Evolutionary conservation across 2,329 filamentous ascomycete species (phyloP).

Genomic region (Graphilbum fragrans): DNA sequence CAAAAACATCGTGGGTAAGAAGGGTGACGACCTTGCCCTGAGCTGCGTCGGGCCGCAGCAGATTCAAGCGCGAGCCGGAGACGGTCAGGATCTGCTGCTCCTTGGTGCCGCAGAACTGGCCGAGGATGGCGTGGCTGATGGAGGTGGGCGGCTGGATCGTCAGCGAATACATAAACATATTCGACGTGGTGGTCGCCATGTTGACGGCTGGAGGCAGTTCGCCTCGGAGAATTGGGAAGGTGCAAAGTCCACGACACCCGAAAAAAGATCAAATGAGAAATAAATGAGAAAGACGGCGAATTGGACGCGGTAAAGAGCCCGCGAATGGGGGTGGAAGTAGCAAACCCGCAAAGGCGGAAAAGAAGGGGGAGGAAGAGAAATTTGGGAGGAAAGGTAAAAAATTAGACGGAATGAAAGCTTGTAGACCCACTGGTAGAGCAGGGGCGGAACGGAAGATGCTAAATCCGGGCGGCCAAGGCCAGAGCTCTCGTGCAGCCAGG

Average conservation of each 20-base stretch:
- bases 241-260: neutral
- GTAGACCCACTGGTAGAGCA: too few relatives aligned
- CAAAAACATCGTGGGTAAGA: constrained; percentile 88
- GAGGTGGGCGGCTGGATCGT: constrained; percentile 88
- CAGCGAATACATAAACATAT: constrained; percentile 97
- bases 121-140: constrained; percentile 80
- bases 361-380: constrained; percentile 4
- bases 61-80: constrained; percentile 77
- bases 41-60: constrained; percentile 74
- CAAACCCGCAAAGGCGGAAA: neutral
- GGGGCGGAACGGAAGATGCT: constrained; percentile 8
- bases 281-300: neutral
- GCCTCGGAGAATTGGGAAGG: neutral
- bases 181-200: constrained; percentile 88
- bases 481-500: constrained; percentile 3
- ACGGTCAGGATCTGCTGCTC: constrained; percentile 96
- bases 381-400: neutral
- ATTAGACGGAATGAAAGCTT: too few relatives aligned
- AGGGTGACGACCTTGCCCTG: constrained; percentile 79
- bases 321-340: neutral
- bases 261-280: constrained; percentile 1
- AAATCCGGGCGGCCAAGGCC: constrained; percentile 7
- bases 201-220: constrained; percentile 18
- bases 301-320: neutral
- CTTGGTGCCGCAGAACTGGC: constrained; percentile 91